phyloP scores from a whole-genome alignment of 164 flowering plant genomes.

The Cinnamomum chago region DNA sequence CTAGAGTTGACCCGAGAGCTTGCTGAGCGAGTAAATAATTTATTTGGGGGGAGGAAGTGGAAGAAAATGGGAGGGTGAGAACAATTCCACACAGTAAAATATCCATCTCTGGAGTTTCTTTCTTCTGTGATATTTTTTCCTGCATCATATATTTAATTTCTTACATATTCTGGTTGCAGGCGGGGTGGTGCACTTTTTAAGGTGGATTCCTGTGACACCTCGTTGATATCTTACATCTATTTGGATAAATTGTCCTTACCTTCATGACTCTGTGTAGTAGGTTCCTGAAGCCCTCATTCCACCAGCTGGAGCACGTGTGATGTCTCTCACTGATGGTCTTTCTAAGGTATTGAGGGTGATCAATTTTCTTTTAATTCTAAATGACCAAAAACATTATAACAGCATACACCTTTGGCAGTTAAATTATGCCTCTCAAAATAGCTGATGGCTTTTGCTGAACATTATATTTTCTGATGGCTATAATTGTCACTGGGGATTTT shows the following conservation, averaged over 20 bases:
- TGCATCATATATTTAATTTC: slow-evolving; percentile 19
- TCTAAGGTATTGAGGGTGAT: slow-evolving; percentile 56
- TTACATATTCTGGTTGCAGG: slow-evolving; percentile 39
- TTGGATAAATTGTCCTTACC: slow-evolving; percentile 19
- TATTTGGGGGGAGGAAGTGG: slow-evolving; percentile 95
- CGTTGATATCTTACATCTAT: slow-evolving; percentile 9
- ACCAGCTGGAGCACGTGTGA: slow-evolving; percentile 91
- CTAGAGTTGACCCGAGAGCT: slow-evolving; percentile 87
- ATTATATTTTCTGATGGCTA: not conserved
- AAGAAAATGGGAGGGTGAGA: slow-evolving; percentile 90
- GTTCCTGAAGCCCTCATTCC: slow-evolving; percentile 95
- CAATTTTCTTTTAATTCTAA: not conserved
- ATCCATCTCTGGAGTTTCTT: not conserved
- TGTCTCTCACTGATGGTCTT: slow-evolving; percentile 95
- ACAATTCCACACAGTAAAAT: too few species aligned
- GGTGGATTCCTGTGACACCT: slow-evolving; percentile 35
- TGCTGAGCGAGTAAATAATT: slow-evolving; percentile 78
- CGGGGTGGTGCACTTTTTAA: slow-evolving; percentile 85
- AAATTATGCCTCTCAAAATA: too few species aligned
- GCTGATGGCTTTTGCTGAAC: slow-evolving; percentile 1
- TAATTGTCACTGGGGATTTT: not conserved
- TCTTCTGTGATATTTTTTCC: not conserved
- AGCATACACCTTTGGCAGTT: not conserved
- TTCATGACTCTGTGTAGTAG: slow-evolving; percentile 35
- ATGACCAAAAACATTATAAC: too few species aligned